Evolutionary conservation across 371 early-diverging fungal species (phyloP).

Genomic region (Zopfochytrium polystomum): DNA sequence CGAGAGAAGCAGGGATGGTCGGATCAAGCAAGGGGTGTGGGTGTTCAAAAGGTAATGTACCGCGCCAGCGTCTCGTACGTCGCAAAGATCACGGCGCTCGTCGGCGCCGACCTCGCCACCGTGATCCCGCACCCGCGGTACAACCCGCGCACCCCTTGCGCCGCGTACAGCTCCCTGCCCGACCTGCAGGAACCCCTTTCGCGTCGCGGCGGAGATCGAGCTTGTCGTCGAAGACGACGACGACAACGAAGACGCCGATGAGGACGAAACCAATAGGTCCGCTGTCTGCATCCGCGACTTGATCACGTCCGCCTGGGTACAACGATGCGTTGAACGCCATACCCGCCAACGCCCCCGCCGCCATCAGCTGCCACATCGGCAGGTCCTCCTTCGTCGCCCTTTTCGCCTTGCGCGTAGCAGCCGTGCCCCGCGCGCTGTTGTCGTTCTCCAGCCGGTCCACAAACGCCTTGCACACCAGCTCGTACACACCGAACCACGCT

Average conservation of each 20-base stretch:
- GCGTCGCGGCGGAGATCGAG: no score
- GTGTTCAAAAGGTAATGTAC: not conserved
- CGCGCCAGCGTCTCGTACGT: slow-evolving; percentile 38
- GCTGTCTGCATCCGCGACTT: slow-evolving; percentile 90
- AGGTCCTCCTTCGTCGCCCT: no score
- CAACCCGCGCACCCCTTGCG: slow-evolving; percentile 78
- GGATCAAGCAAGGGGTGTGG: no score
- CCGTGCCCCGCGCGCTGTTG: no score
- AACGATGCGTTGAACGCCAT: slow-evolving; percentile 81
- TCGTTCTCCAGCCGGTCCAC: slow-evolving; percentile 43
- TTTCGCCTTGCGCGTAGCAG: no score
- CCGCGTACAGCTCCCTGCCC: slow-evolving; percentile 62
- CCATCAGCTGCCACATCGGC: slow-evolving; percentile 60
- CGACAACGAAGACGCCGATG: no score
- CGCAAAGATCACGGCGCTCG: slow-evolving; percentile 85
- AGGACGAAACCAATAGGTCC: slow-evolving; percentile 46
- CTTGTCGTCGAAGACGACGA: no score
- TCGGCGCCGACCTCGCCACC: slow-evolving; percentile 79
- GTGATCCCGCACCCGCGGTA: slow-evolving; percentile 93
- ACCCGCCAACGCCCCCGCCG: slow-evolving; percentile 87
- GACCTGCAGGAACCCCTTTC: not conserved
- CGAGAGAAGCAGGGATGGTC: no score
- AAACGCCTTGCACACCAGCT: slow-evolving; percentile 63
- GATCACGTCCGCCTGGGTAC: slow-evolving; percentile 92
- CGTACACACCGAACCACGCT: slow-evolving; percentile 94